Evolutionary conservation across 176 grass and related monocot species (phyloP), one percentile per base, ranked within the genome.

Genomic region (Musa beccarii): DNA sequence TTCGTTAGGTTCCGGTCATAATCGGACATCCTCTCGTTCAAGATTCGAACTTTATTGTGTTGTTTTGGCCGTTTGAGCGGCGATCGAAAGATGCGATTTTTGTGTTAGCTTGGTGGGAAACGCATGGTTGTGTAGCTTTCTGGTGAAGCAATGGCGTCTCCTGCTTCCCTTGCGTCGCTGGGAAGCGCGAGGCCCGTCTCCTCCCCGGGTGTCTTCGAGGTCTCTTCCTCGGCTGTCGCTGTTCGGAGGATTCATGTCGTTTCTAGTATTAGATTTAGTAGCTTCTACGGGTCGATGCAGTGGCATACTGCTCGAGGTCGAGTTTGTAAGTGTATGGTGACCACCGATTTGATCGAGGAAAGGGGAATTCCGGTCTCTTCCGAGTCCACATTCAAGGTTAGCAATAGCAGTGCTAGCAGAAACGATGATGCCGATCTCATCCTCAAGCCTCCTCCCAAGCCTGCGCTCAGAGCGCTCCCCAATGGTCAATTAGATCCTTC

Each of bases 261-360:
- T 73, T 85, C 94, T 51, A 84, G 82, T 67, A 76, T 91, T 59
- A 91, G 76, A 76, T 98, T 93, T 29, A 78, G 73, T 23, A 77
- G 80, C 23, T 75, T 81, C 4, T 77, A 72, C 7, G n/a, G 79
- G 14, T 81, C 77, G 34, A 73, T 76, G 52, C 76, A 82, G 61
- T 87, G 90, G 88, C 80, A 75, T 19, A 84, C 73, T 57, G 62
- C 54, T 11, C 72, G 87, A 10, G 81, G 89, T 13, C 78, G 92
- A 26, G 61, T 96, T 17, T 93, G 90, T 66, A 83, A 81, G 76
- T 98, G 94, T 80, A 89, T 98, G 90, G 88, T 87, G 68, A 87
- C 85, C 59, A 91, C 90, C 71, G 85, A 88, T 65, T 81, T 98
- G 68, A 83, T 98, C 74, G 88, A 97, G 77, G 90, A 93, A 64